These are phyloP conservation scores for Phaeosphaeria sp. DNA, from an alignment of 2,329 filamentous ascomycete species.

Conservation along the genomic window DNA sequence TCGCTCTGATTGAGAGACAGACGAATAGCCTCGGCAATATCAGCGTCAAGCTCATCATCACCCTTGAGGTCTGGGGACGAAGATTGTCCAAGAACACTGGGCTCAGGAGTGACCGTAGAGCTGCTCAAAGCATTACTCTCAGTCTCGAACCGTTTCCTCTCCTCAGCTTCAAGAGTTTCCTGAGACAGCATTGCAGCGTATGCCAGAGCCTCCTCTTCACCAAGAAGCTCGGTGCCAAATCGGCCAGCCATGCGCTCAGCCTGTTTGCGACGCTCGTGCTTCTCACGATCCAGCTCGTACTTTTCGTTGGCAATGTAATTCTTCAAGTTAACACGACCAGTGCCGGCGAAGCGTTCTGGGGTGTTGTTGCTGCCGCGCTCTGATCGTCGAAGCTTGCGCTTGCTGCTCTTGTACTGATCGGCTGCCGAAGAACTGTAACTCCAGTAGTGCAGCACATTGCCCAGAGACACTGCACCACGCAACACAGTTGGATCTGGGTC, in stretches of 20 bases:
- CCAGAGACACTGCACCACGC: conserved; percentile 85
- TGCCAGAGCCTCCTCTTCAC: conserved; percentile 67
- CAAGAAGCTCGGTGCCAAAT: conserved; percentile 81
- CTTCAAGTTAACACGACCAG: conserved; percentile 72
- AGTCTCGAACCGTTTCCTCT: conserved; percentile 55
- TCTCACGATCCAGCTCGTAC: conserved; percentile 78
- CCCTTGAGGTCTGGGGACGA: conserved; percentile 41
- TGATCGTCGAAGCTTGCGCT: conserved; percentile 77
- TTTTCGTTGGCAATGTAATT: conserved; percentile 89
- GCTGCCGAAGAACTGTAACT: conserved; percentile 83
- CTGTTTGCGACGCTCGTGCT: conserved; percentile 70
- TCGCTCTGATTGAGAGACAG: conserved; percentile 51
- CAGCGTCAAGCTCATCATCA: conserved; percentile 61
- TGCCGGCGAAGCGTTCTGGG: conserved; percentile 66
- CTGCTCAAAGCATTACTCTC: conserved; percentile 51
- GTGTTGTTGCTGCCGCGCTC: conserved; percentile 68
- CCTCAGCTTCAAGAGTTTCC: conserved; percentile 60
- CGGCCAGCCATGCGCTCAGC: conserved; percentile 74
- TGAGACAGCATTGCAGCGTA: conserved; percentile 69
- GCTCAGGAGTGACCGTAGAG: conserved; percentile 45
- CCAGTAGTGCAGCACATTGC: conserved; percentile 90
- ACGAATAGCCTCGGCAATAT: conserved; percentile 69
- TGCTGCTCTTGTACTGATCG: conserved; percentile 75
- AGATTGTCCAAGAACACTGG: conserved; percentile 35
- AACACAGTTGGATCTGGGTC: conserved; percentile 88